Evolutionary conservation across 805 yeast genomes (phyloP).

Genomic region (Starmerella gropengiesseri): DNA sequence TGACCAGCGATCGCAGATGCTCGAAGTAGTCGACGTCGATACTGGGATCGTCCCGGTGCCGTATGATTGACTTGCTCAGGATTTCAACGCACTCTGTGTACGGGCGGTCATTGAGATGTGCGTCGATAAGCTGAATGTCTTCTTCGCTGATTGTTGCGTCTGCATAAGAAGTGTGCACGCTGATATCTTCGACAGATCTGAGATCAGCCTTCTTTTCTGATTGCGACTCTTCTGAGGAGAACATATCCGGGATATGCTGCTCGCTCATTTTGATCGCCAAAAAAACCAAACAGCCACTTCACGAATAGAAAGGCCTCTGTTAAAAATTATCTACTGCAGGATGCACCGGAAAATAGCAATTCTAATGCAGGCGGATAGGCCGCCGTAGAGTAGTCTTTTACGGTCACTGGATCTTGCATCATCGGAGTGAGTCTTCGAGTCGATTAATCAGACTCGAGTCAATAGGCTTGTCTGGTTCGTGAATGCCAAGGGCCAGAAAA

Average conservation of each 20-base stretch:
- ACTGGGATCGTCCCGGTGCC: conserved; percentile 3
- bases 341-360: no score
- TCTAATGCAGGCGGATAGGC: background rate
- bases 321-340: no score
- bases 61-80: conserved; percentile 29
- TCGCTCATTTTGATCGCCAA: no score
- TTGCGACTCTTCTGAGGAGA: no score
- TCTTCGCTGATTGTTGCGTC: conserved; percentile 1
- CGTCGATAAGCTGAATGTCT: background rate
- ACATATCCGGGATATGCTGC: no score
- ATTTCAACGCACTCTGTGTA: conserved; percentile 33
- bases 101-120: conserved; percentile 24
- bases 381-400: no score
- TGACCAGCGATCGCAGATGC: conserved; percentile 31
- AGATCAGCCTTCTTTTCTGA: background rate
- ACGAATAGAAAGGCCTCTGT: no score
- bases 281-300: no score
- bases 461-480: no score
- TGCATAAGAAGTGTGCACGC: conserved; percentile 1
- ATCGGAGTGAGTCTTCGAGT: conserved; percentile 1
- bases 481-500: no score
- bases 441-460: no score
- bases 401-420: conserved; percentile 8
- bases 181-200: background rate
- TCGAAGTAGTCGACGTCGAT: conserved; percentile 32